Evolutionary conservation across 2,329 filamentous ascomycete genomes (phyloP), one percentile per base, ranked within the genome.

Genomic region (Achaetomium macrosporum): DNA sequence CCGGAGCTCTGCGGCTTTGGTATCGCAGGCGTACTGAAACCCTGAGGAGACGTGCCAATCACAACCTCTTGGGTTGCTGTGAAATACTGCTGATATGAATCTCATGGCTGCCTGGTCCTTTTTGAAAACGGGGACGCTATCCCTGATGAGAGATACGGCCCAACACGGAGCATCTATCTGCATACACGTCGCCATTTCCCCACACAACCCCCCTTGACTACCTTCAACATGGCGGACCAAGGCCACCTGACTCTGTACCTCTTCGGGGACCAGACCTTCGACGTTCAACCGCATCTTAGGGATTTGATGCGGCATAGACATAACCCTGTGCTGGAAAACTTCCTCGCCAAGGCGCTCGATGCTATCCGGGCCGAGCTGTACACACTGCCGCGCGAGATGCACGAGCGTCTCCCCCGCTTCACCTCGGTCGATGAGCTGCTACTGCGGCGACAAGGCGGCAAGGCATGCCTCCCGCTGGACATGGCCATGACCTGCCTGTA

Each of bases 261-360:
- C 30, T 47, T 55, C 29, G 53, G 53, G 31, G 53, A 55, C 42
- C 53, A 55, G 30, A 52, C 53, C 1, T 50, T 30, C 30, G 45
- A 49, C 41, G n/a, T 52, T 15, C n/a, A 46, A n/a, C 45, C 45
- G 6, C 45, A 55, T 15, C 25, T 49, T 45, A 43, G 39, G n/a
- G 5, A 33, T 6, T 30, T 55, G 5, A 15, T 52, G 2, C 15
- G 9, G 2, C 31, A 15, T 7, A 39, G 37, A 13, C 20, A 45
- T 41, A 33, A 35, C 20, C 41, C 36, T 5, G 44, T 45, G 3
- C 15, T 52, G 9, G 9, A 51, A 13, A 44, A 42, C 40, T 51
- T 55, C 29, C 19, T 55, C 20, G 37, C 1, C 25, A 45, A 52
- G 45, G 45, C 53, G 1, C 49, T 52, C 31, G 29, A 49, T 52